phyloP scores from a whole-genome alignment of 106 monocot species.

The Dendrobium huoshanense region DNA sequence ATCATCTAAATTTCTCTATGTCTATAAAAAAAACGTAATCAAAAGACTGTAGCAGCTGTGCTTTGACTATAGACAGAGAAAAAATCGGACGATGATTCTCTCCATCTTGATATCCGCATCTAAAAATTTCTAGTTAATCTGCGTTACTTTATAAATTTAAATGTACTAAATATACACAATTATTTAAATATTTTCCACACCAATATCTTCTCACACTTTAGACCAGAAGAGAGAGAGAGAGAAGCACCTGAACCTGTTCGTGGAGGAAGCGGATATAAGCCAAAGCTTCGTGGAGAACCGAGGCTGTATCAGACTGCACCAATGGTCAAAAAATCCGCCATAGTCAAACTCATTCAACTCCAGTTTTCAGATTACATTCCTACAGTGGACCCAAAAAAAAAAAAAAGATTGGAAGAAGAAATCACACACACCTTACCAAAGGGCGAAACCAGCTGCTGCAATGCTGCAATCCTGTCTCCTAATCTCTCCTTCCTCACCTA shows the following conservation, averaged over 20 bases:
- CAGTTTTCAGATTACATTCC: not conserved
- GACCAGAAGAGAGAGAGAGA: not conserved
- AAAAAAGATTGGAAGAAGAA: slow-evolving; percentile 3
- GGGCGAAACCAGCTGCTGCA: slow-evolving; percentile 33
- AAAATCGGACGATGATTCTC: too few species aligned
- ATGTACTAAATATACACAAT: too few species aligned
- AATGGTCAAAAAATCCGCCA: not conserved
- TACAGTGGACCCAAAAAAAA: not conserved
- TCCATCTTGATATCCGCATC: too few species aligned
- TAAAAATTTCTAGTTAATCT: too few species aligned
- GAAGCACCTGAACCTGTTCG: slow-evolving; percentile 63
- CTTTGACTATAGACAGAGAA: too few species aligned
- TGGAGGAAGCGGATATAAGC: slow-evolving; percentile 81
- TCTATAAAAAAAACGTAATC: too few species aligned
- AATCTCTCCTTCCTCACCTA: slow-evolving; percentile 31
- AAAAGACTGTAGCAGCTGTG: too few species aligned
- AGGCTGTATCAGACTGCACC: slow-evolving; percentile 74
- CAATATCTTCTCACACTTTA: too few species aligned
- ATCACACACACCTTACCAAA: slow-evolving; percentile 17
- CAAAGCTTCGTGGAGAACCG: slow-evolving; percentile 71
- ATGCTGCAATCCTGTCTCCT: slow-evolving; percentile 19
- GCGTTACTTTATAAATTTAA: too few species aligned
- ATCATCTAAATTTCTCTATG: too few species aligned
- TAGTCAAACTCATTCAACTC: not conserved
- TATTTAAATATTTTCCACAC: too few species aligned